Percentiles rank a stretch among this genome's conserved stretches.
Conservation (phyloP, 768 basidiomycete genomes). For the Termitomyces sp. region DNA sequence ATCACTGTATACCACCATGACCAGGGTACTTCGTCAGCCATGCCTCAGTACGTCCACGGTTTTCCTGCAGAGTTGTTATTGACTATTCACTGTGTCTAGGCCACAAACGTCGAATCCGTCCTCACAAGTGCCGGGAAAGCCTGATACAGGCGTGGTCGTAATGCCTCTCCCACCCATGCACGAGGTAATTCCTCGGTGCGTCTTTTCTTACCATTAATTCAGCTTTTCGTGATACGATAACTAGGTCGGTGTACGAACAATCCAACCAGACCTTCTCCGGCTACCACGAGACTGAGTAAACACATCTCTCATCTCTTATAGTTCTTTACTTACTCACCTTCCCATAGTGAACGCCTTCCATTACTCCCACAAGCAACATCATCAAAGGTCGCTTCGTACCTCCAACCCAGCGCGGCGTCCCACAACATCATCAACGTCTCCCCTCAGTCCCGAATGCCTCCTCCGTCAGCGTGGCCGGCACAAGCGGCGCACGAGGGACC, state of each 20-base stretch:
- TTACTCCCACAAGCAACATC: constrained; percentile 35
- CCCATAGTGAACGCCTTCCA: constrained; percentile 46
- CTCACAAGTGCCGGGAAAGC: constrained; percentile 15
- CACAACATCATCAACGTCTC: constrained; percentile 17
- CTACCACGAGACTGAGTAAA: constrained; percentile 25
- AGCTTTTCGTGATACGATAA: background rate
- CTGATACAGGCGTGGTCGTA: constrained; percentile 21
- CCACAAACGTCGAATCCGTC: constrained; percentile 12
- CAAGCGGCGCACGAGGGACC: constrained; percentile 20
- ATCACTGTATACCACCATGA: constrained; percentile 19
- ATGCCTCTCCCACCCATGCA: constrained; percentile 39
- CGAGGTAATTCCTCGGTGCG: constrained; percentile 32
- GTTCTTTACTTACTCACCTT: background rate
- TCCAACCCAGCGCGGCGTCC: constrained; percentile 16
- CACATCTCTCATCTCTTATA: background rate
- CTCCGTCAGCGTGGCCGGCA: constrained; percentile 13
- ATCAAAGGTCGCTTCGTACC: constrained; percentile 21
- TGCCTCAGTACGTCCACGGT: constrained; percentile 26
- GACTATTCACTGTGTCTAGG: constrained; percentile 3
- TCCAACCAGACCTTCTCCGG: constrained; percentile 16
- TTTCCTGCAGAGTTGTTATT: background rate
- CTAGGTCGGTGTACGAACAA: constrained; percentile 17
- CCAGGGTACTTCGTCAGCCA: constrained; percentile 3
- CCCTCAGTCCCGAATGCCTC: constrained; percentile 16
- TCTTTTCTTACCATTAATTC: background rate